Evolutionary conservation across 1,139 yeast species (phyloP), one percentile per base, ranked within the genome.

Genomic region (Pichia sp.): DNA sequence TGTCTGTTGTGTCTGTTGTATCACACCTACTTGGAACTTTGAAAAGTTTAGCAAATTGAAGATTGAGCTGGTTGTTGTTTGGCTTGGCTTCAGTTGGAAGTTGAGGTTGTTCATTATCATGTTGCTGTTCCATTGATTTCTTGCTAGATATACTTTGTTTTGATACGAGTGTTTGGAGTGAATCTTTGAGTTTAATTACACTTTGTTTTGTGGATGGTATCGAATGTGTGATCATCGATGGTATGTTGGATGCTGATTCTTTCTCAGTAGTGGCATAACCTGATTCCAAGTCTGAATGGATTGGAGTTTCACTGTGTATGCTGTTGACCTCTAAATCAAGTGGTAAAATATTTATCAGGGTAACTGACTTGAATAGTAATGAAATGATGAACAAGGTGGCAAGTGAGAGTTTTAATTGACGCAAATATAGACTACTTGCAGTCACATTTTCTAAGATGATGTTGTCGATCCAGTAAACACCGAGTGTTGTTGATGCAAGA

Each of bases 391-490:
- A 47, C 7, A 45, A 10, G 11, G 51, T 51, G 3, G 20, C 36
- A 10, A 53, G 46, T n/a, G 42, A 31, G 14, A 46, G 35, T 27
- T 38, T 7, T 7, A 52, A 14, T 17, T 46, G 48, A n/a, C 50
- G 30, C 4, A 40, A 6, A 15, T 39, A 30, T 4, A 43, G 18
- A n/a, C 19, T 33, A 10, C 17, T 20, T 19, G 14, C 21, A 9
- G 12, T 32, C 18, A 40, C 31, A 22, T 41, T 27, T 27, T 20
- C 19, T 3, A 44, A 47, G 6, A 49, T 31, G 8, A 47, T 39
- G 20, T 44, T 21, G 19, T 50, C 46, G 18, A 49, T 44, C 53
- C 53, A 51, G 30, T 51, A 53, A 21, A 45, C 43, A 21, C 52
- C 46, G 9, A 46, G 5, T 5, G 28, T 18, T 14, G 47, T 42